Conservation (phyloP, 352 stramenopile genomes). For the Phytophthora pisi region DNA sequence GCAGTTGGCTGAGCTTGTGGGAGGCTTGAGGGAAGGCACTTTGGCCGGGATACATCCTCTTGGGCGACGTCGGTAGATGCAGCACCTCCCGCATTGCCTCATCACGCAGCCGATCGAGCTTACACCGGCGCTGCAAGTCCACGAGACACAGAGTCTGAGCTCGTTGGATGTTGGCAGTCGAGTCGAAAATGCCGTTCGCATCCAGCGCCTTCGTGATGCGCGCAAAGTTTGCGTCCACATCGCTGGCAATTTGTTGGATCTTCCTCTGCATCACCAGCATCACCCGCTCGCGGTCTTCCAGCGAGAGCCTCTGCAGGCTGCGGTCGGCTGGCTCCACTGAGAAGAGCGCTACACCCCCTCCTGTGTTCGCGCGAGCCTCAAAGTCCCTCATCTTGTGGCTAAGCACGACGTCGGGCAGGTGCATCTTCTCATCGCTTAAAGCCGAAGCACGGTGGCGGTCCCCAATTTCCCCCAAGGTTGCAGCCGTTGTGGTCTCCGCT, state of each 20-base stretch:
- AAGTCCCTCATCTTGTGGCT: conserved; percentile 85
- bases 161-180: conserved; percentile 58
- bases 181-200: conserved; percentile 70
- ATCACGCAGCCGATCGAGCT: conserved; percentile 64
- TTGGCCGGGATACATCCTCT: conserved; percentile 7
- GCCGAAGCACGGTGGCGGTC: conserved; percentile 17
- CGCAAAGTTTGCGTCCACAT: conserved; percentile 64
- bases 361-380: conserved; percentile 63
- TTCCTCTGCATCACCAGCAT: conserved; percentile 75
- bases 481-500: conserved; percentile 5
- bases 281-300: conserved; percentile 79
- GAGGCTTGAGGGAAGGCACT: conserved; percentile 1
- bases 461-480: conserved; percentile 1
- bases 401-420: conserved; percentile 73
- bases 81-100: conserved; percentile 67
- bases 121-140: conserved; percentile 68
- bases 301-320: conserved; percentile 52
- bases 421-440: conserved; percentile 39
- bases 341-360: conserved; percentile 42
- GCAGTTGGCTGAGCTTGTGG: conserved; percentile 26
- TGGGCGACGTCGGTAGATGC: conserved; percentile 10
- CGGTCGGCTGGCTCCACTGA: conserved; percentile 59
- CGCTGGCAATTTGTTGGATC: conserved; percentile 60
- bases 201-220: conserved; percentile 59
- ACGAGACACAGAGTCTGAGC: conserved; percentile 75